A percentile compares a stretch with the other conserved stretches of the same genome.
Conservation (phyloP, 176 grass and related monocot species). For the Sorghum bicolor region Sorghum_bicolor_NCBIv3 NC_012878.2:1196501-1197000, state of each 20-base stretch:
- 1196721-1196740: too few relatives aligned
- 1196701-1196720: not conserved
- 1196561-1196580: constrained; percentile 59
- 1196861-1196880: not conserved
- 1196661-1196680: not conserved
- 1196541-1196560: constrained; percentile 68
- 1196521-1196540: constrained; percentile 25
- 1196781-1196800: constrained; percentile 64
- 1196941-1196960: not conserved
- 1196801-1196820: constrained; percentile 49
- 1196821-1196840: constrained; percentile 59
- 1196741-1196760: not conserved
- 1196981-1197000: not conserved
- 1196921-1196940: not conserved
- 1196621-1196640: not conserved
- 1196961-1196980: not conserved
- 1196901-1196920: not conserved
- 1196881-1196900: not conserved
- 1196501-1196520: not conserved
- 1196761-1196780: constrained; percentile 79
- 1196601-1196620: not conserved
- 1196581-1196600: constrained; percentile 44
- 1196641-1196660: not conserved
- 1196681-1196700: not conserved
- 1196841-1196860: constrained; percentile 45